Conservation (phyloP, 2,329 filamentous ascomycete genomes). For the Ophiostoma sp. region DNA sequence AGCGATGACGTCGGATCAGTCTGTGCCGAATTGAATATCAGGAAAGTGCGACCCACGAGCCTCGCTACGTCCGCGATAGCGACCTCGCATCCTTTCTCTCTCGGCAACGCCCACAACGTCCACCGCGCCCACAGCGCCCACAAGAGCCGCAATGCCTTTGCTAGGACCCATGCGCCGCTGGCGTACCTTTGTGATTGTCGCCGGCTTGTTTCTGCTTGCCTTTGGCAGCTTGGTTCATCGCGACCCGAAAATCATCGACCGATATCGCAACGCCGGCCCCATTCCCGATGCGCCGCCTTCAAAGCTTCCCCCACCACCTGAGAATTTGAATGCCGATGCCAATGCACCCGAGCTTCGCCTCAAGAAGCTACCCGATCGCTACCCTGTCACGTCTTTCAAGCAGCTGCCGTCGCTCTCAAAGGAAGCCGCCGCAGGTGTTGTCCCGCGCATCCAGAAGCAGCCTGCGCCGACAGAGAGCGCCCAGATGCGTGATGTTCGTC, state of each 20-base stretch:
- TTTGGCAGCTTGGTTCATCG: slow-evolving; percentile 17
- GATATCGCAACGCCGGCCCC: slow-evolving; percentile 17
- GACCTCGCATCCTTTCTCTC: background rate
- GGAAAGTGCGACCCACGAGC: slow-evolving; percentile 9
- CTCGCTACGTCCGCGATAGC: slow-evolving; percentile 3
- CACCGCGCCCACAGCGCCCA: background rate
- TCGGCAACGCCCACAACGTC: background rate
- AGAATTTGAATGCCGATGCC: background rate
- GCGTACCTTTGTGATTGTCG: slow-evolving; percentile 24
- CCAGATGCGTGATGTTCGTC: slow-evolving; percentile 34
- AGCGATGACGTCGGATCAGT: slow-evolving; percentile 18
- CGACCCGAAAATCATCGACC: slow-evolving; percentile 21
- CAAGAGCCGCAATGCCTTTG: slow-evolving; percentile 13
- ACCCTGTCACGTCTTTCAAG: slow-evolving; percentile 33
- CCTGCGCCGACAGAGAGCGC: slow-evolving; percentile 44
- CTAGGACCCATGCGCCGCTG: slow-evolving; percentile 26
- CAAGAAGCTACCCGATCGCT: slow-evolving; percentile 34
- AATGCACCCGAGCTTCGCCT: slow-evolving; percentile 20
- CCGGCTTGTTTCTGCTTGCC: slow-evolving; percentile 17
- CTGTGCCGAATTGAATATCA: background rate
- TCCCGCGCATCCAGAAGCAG: slow-evolving; percentile 58
- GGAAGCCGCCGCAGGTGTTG: slow-evolving; percentile 31
- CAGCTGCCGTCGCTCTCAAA: slow-evolving; percentile 36
- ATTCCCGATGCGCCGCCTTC: slow-evolving; percentile 16
- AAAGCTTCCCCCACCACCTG: slow-evolving; percentile 19